Evolutionary conservation across 495 filamentous ascomycete species (phyloP), one percentile per base, ranked within the genome.

Genomic region (Podospora tetraspora): DNA sequence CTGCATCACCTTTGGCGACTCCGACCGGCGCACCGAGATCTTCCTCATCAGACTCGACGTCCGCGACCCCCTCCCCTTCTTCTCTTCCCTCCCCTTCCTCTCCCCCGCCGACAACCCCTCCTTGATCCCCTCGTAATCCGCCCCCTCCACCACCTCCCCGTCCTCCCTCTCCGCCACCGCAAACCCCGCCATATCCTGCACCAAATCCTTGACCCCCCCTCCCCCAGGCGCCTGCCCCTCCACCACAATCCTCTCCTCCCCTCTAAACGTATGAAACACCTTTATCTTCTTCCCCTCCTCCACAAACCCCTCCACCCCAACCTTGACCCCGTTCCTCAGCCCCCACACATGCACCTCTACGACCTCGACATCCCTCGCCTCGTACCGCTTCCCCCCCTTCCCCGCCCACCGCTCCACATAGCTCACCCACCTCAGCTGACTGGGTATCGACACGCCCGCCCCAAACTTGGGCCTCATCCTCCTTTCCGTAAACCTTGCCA

Each of bases 261-360:
- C 84, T 57, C 81, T 84, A 76, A 99, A 97, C 0, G 87, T 87
- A 75, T 99, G 94, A 66, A 96, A 89, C 29, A 84, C 84, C 76
- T 92, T 89, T 68, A 97, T 96, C 73, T 84, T 89, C 82, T 90
- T 93, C 8, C 95, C 95, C 69, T 94, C 88, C 22, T 99, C 89
- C 5, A 89, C 89, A 66, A 86, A 99, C 1, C 93, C 93, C 74
- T 97, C 90, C 8, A 98, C 86, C 0, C 86, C 85, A 57, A 97
- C 87, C 78, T 95, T 94, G 19, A 97, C 94, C 0, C 94, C 93
- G 72, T 96, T 89, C 65, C 90, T 81, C 57, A 99, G 75, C 0
- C 95, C 95, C 92, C 93, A 97, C 3, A 94, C 85, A 75, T 97
- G 94, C 7, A 99, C 79, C 76, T 97, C 94, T 9, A 92, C 73